These are phyloP conservation scores for Viola odorata DNA, from an alignment of 345 rosid species.

Conservation along the genomic window DNA sequence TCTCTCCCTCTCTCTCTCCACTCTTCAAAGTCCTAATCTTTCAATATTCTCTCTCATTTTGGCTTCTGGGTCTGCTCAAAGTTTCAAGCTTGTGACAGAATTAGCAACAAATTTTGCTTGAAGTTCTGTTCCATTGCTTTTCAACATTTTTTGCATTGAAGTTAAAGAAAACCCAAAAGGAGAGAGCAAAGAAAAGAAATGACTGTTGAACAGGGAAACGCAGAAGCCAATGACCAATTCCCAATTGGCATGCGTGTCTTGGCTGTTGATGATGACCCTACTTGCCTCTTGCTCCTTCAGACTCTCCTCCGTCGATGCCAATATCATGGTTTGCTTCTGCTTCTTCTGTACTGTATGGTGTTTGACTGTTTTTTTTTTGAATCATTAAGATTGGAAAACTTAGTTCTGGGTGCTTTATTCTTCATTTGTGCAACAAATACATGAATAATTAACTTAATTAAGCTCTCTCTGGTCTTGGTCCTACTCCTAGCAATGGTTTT, in stretches of 20 bases:
- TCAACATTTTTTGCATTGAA: background rate
- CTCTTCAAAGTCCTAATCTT: background rate
- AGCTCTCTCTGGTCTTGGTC: background rate
- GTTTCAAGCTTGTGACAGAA: background rate
- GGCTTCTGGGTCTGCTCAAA: slow-evolving; percentile 24
- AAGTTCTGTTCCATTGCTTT: background rate
- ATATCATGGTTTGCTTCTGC: slow-evolving; percentile 41
- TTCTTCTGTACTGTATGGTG: background rate
- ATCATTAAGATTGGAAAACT: background rate
- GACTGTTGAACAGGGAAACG: slow-evolving; percentile 42
- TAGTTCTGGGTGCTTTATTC: background rate
- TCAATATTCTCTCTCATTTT: background rate
- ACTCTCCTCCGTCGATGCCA: slow-evolving; percentile 61
- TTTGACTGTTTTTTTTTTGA: slow-evolving; percentile 8
- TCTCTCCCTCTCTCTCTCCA: slow-evolving; percentile 1
- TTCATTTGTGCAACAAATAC: background rate
- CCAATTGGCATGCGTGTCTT: slow-evolving; percentile 74
- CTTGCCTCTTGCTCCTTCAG: slow-evolving; percentile 54
- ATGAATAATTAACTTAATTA: background rate
- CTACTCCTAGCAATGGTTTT: too few species aligned
- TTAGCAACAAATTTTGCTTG: background rate
- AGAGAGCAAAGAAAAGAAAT: slow-evolving; percentile 18
- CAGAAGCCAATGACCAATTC: slow-evolving; percentile 45
- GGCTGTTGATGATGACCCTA: slow-evolving; percentile 77
- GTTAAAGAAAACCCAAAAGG: background rate